Evolutionary conservation across 495 filamentous ascomycete genomes (phyloP).

Genomic region (Penicillium ochrochloron): DNA sequence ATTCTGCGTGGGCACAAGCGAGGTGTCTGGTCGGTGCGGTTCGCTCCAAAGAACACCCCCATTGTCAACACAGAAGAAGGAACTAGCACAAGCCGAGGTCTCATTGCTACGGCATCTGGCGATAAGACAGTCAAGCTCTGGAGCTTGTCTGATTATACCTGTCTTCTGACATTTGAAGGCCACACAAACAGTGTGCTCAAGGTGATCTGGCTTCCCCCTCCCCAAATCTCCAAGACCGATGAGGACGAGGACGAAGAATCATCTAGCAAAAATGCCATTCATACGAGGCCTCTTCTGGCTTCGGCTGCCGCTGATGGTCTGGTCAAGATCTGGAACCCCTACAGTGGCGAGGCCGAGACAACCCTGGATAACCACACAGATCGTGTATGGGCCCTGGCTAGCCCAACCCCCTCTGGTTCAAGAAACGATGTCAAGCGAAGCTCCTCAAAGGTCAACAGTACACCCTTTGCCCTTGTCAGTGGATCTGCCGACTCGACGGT

Average conservation of each 20-base stretch:
- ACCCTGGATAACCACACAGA: constrained; percentile 97
- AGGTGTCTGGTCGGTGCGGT: constrained; percentile 93
- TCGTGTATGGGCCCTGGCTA: constrained; percentile 85
- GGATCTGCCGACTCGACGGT: constrained; percentile 87
- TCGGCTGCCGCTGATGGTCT: constrained; percentile 94
- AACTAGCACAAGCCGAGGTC: constrained; percentile 64
- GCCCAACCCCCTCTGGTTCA: constrained; percentile 60
- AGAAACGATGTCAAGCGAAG: constrained; percentile 41
- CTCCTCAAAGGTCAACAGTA: constrained; percentile 36
- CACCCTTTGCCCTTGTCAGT: constrained; percentile 76
- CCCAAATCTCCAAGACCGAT: constrained; percentile 46
- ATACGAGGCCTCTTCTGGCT: constrained; percentile 65
- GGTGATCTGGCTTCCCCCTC: constrained; percentile 81
- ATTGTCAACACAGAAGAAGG: constrained; percentile 70
- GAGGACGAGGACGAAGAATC: constrained; percentile 44
- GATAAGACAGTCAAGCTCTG: constrained; percentile 97
- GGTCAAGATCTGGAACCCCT: constrained; percentile 92
- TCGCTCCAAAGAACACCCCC: constrained; percentile 78
- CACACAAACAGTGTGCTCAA: constrained; percentile 96
- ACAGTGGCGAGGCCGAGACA: constrained; percentile 75
- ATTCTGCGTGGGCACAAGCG: constrained; percentile 89
- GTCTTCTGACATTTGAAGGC: constrained; percentile 91
- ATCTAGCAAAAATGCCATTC: constrained; percentile 32
- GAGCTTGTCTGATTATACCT: constrained; percentile 91
- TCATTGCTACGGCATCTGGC: constrained; percentile 85